Evolutionary conservation across 2,329 filamentous ascomycete genomes (phyloP), one percentile per base, ranked within the genome.

Genomic region (Fusarium haematococcum): DNA sequence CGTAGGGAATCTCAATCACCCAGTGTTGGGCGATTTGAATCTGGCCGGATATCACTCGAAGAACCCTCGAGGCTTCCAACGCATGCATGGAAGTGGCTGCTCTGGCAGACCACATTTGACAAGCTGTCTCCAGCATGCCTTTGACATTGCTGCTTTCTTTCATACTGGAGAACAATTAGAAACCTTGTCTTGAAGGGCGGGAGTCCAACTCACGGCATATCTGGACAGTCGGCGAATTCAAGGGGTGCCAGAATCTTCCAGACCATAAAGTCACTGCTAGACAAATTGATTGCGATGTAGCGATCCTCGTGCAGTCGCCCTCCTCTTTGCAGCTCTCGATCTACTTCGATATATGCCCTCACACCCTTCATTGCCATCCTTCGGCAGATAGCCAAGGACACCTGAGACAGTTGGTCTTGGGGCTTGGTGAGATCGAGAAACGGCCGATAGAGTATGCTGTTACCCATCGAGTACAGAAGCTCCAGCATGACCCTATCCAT

Each of bases 401-500:
- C 32, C 3, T 64, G 16, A 13, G 45, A 65, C 9, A 64, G 18
- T 4, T 13, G 23, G 5, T 65, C 3, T 18, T 37, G 16, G 14
- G 27, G 9, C 7, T 41, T 52, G 11, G 32, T 30, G 1, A 54
- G 10, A n/a, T 68, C 23, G 2, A 75, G 18, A 11, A 73, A 73
- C 1, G 72, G 73, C 0, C 69, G 69, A 25, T 75, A 62, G 10
- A 75, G 16, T 0, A 67, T 43, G 3, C 59, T 59, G 4, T 48
- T 27, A 5, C 52, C 57, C 1, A 66, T 63, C 3, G 33, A 70
- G 6, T 75, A 75, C 6, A 75, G 30, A 9, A 75, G 72, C 2
- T 75, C 67, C 11, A 75, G 27, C 6, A 60, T 45, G 10, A 68
- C 32, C 2, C 73, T 30, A 30, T 75, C 41, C 54, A 75, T 68